Conservation (phyloP, 202 grass and related monocot species). For the Panicum hallii region DNA sequence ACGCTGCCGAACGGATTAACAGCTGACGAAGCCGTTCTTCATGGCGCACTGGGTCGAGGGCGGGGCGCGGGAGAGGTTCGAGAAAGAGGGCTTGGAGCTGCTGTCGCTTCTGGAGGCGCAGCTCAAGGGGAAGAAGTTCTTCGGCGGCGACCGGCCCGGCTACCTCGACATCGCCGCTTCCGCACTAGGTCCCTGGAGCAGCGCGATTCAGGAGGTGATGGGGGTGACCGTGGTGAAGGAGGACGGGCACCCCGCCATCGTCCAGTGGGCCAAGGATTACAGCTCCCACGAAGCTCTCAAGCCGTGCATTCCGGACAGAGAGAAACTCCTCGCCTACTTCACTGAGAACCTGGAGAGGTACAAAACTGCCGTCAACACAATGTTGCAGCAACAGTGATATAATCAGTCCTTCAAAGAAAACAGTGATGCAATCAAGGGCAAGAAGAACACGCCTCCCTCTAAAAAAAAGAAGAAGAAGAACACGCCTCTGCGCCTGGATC, state of each 20-base stretch:
- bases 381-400: neutral
- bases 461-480: neutral
- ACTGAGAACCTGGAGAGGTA: constrained; percentile 27
- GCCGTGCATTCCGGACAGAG: constrained; percentile 44
- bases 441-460: neutral
- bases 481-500: no score
- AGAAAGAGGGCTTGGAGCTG: constrained; percentile 40
- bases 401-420: no score
- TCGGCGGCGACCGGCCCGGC: constrained; percentile 20
- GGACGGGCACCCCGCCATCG: constrained; percentile 36
- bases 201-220: constrained; percentile 41
- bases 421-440: neutral
- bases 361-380: neutral
- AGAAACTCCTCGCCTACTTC: constrained; percentile 37
- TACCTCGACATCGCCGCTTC: constrained; percentile 38
- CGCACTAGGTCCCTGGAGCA: constrained; percentile 33
- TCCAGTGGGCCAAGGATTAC: constrained; percentile 54
- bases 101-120: constrained; percentile 43
- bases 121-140: constrained; percentile 47
- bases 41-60: constrained; percentile 49
- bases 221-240: constrained; percentile 43
- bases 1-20: neutral
- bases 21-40: constrained; percentile 40
- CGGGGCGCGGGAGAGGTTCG: constrained; percentile 36
- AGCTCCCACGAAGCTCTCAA: neutral